A percentile compares a stretch with the other conserved stretches of the same genome.
Evolutionary conservation across 139 green algal genomes (phyloP).

Genomic region (Ulvella scutata): DNA sequence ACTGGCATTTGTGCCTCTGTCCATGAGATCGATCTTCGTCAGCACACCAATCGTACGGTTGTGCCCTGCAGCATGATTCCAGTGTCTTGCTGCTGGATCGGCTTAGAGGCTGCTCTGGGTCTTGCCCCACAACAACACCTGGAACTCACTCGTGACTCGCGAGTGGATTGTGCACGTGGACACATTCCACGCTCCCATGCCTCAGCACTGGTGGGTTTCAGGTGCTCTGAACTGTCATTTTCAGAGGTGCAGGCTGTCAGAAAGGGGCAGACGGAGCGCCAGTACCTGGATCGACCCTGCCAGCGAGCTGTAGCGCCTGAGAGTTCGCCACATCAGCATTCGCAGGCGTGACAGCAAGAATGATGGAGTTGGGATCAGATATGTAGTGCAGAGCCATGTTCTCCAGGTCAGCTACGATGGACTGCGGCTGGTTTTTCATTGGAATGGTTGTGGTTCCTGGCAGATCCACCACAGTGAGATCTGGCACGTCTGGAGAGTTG

Average conservation of each 20-base stretch:
- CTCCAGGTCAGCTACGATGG: conserved; percentile 88
- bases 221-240: no score
- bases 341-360: conserved; percentile 88
- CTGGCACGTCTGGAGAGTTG: conserved; percentile 74
- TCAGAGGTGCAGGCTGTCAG: background rate
- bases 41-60: conserved; percentile 50
- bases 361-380: conserved; percentile 60
- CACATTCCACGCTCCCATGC: no score
- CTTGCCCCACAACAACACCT: no score
- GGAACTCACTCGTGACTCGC: no score
- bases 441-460: conserved; percentile 92
- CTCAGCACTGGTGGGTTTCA: no score
- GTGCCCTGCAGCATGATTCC: no score
- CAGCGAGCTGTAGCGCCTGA: conserved; percentile 85
- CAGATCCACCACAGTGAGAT: conserved; percentile 93
- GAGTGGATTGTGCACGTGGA: no score
- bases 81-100: no score
- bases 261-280: background rate
- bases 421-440: conserved; percentile 85
- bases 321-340: conserved; percentile 90
- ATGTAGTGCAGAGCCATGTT: conserved; percentile 89
- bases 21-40: conserved; percentile 98
- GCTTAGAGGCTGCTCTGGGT: no score
- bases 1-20: conserved; percentile 76
- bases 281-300: conserved; percentile 58